These are phyloP conservation scores for Ophiosphaerella korrae DNA, from an alignment of 2,329 filamentous ascomycete genomes.

Conservation along the genomic window DNA sequence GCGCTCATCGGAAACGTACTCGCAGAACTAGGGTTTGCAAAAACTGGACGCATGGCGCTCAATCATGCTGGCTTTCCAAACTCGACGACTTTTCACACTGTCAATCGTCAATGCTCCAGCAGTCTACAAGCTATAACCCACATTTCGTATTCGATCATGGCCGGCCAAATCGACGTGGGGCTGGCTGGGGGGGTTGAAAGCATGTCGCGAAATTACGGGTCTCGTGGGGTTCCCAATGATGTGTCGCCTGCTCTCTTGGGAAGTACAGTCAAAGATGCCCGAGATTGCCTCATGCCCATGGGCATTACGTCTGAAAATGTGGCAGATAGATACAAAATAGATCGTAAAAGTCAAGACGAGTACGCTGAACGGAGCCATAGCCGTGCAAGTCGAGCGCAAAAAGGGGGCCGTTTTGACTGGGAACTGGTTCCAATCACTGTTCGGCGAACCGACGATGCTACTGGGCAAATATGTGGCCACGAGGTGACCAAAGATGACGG, in stretches of 20 bases:
- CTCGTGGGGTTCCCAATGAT: slow-evolving; percentile 70
- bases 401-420: slow-evolving; percentile 85
- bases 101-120: slow-evolving; percentile 97
- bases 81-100: slow-evolving; percentile 76
- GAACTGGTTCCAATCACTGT: slow-evolving; percentile 89
- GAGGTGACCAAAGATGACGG: slow-evolving; percentile 87
- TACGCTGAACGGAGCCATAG: slow-evolving; percentile 87
- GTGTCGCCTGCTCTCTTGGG: slow-evolving; percentile 78
- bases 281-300: slow-evolving; percentile 92
- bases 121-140: slow-evolving; percentile 94
- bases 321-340: slow-evolving; percentile 81
- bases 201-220: slow-evolving; percentile 87
- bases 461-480: slow-evolving; percentile 74
- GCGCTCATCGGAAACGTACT: slow-evolving; percentile 70
- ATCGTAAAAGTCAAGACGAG: slow-evolving; percentile 78
- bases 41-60: slow-evolving; percentile 85
- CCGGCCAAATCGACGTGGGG: slow-evolving; percentile 82
- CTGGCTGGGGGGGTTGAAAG: slow-evolving; percentile 86
- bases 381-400: slow-evolving; percentile 85
- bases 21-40: slow-evolving; percentile 81
- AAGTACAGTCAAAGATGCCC: slow-evolving; percentile 73
- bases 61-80: slow-evolving; percentile 92
- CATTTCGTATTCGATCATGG: slow-evolving; percentile 82
- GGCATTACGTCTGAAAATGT: slow-evolving; percentile 99
- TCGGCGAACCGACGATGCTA: slow-evolving; percentile 70